These are phyloP conservation scores for Chytriomyces sp. DNA, from an alignment of 192 early-diverging fungal genomes.

Conservation along the genomic window DNA sequence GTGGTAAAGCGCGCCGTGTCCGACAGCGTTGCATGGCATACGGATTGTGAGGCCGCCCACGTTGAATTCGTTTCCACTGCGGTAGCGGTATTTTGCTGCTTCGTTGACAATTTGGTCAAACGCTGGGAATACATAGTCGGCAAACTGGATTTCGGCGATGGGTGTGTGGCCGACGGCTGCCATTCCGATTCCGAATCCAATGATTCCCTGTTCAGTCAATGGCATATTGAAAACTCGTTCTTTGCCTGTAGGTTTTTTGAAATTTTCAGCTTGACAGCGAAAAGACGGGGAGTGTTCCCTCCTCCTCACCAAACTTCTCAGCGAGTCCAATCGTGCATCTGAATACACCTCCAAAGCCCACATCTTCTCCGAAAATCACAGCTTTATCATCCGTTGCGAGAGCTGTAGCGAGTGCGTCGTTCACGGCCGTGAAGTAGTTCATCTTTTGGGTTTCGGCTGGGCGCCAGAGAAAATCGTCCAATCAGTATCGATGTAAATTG, in stretches of 20 bases:
- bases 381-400: slow-evolving; percentile 86
- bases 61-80: slow-evolving; percentile 88
- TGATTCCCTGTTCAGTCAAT: slow-evolving; percentile 93
- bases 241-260: slow-evolving; percentile 41
- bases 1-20: slow-evolving; percentile 96
- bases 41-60: slow-evolving; percentile 89
- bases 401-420: slow-evolving; percentile 88
- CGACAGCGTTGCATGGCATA: slow-evolving; percentile 90
- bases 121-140: slow-evolving; percentile 97
- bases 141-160: slow-evolving; percentile 98
- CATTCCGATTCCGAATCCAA: slow-evolving; percentile 94
- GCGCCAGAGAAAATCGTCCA: not conserved
- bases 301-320: slow-evolving; percentile 77
- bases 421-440: slow-evolving; percentile 93
- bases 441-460: slow-evolving; percentile 79
- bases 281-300: no score
- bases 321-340: slow-evolving; percentile 89
- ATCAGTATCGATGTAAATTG: not conserved
- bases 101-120: slow-evolving; percentile 99
- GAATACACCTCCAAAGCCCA: slow-evolving; percentile 97
- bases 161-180: slow-evolving; percentile 94
- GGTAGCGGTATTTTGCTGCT: slow-evolving; percentile 95
- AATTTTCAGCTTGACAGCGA: not conserved
- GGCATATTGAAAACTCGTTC: slow-evolving; percentile 98
- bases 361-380: slow-evolving; percentile 97